A percentile compares a stretch with the other conserved stretches of the same genome.
phyloP scores from a whole-genome alignment of 129 eudicot species.

The Solidago caesia region DNA sequence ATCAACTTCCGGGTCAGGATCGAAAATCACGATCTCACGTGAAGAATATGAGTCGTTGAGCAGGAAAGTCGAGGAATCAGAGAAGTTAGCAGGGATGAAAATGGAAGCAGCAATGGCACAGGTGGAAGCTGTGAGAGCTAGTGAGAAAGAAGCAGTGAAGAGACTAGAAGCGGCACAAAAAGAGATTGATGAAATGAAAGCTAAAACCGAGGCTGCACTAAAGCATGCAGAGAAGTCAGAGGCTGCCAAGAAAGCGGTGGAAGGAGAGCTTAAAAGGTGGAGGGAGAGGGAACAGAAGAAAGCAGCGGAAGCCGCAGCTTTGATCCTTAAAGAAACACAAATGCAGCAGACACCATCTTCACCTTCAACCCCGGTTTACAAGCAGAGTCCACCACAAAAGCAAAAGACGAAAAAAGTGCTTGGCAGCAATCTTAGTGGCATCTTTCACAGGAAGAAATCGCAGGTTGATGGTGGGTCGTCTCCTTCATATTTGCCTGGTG shows the following conservation, averaged over 20 bases:
- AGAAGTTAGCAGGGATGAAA: conserved; percentile 64
- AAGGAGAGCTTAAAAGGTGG: conserved; percentile 87
- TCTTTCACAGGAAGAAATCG: conserved; percentile 72
- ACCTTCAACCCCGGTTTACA: conserved; percentile 40
- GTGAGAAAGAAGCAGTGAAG: conserved; percentile 78
- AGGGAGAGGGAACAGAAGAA: conserved; percentile 83
- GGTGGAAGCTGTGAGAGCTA: conserved; percentile 88
- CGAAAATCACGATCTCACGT: conserved; percentile 61
- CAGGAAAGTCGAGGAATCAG: conserved; percentile 76
- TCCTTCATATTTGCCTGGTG: conserved; percentile 79
- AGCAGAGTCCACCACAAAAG: conserved; percentile 41
- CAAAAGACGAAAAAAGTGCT: conserved; percentile 72
- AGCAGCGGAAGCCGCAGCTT: conserved; percentile 78
- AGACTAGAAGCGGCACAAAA: conserved; percentile 59
- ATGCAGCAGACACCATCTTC: conserved; percentile 30
- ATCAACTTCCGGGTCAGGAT: conserved; percentile 70
- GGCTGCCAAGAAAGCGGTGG: conserved; percentile 79
- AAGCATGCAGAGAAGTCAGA: conserved; percentile 83
- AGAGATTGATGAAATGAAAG: conserved; percentile 67
- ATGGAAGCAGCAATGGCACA: conserved; percentile 96
- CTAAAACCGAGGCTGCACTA: conserved; percentile 59
- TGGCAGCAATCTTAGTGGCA: conserved; percentile 55
- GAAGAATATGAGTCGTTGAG: conserved; percentile 83
- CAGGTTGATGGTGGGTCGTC: conserved; percentile 60
- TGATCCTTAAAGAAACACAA: conserved; percentile 61